phyloP scores from a whole-genome alignment of 805 yeast genomes.

The Teunomyces panamensis region DNA sequence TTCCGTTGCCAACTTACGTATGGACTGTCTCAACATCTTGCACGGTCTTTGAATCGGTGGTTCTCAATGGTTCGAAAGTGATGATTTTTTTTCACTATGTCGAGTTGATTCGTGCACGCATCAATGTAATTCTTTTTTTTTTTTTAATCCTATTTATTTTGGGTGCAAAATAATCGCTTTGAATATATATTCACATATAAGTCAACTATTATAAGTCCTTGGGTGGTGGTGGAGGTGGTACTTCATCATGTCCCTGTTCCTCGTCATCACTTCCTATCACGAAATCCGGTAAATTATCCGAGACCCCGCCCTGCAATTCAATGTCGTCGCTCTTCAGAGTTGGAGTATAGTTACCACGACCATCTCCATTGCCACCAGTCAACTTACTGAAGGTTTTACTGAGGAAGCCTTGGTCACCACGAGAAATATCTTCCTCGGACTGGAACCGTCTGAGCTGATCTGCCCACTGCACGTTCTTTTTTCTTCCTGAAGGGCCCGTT shows the following conservation, averaged over 20 bases:
- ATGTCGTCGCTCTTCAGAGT: conserved; percentile 24
- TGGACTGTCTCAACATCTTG: conserved; percentile 23
- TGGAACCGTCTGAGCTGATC: conserved; percentile 38
- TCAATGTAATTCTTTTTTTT: not conserved
- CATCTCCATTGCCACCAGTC: conserved; percentile 19
- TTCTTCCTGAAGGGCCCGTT: conserved; percentile 29
- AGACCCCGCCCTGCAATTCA: conserved; percentile 6
- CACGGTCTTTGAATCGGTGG: not conserved
- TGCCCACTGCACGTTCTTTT: conserved; percentile 49
- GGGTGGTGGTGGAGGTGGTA: not conserved
- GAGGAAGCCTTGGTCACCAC: conserved; percentile 33
- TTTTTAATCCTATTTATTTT: not conserved
- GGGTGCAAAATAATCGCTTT: not conserved
- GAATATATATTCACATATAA: not conserved
- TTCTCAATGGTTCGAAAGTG: not conserved
- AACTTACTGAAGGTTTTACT: conserved; percentile 33
- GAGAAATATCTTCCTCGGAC: conserved; percentile 17
- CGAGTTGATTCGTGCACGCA: not conserved
- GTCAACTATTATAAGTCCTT: not conserved
- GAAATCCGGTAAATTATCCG: conserved; percentile 25
- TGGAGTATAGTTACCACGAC: conserved; percentile 25
- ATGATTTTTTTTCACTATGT: not conserved
- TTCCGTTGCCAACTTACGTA: conserved; percentile 30
- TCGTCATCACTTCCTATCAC: conserved; percentile 53
- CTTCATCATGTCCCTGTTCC: conserved; percentile 5